A percentile compares a stretch with the other conserved stretches of the same genome.
Conservation (phyloP, 2,329 filamentous ascomycete genomes). For the Aspergillus glaucus region DNA sequence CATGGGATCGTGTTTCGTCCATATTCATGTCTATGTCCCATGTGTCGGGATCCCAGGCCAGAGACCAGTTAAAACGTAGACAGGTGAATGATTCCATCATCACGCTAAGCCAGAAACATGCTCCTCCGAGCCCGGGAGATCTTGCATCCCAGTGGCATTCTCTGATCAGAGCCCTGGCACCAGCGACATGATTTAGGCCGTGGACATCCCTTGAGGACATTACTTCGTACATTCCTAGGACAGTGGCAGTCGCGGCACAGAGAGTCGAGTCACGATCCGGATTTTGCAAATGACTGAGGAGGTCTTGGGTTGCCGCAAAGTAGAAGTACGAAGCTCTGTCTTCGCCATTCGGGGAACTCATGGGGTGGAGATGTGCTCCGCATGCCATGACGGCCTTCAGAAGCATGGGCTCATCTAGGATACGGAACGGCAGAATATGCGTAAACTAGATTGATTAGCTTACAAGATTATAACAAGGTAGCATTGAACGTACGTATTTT, state of each 20-base stretch:
- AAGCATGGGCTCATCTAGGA: constrained; percentile 77
- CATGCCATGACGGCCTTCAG: constrained; percentile 85
- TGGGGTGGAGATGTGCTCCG: constrained; percentile 70
- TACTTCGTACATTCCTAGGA: constrained; percentile 86
- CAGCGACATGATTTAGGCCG: constrained; percentile 84
- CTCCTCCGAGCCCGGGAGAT: constrained; percentile 70
- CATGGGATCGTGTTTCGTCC: constrained; percentile 45
- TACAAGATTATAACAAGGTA: background rate
- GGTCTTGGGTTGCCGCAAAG: constrained; percentile 72
- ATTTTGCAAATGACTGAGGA: constrained; percentile 72
- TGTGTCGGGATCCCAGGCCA: constrained; percentile 81
- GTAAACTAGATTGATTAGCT: constrained; percentile 54
- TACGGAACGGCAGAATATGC: constrained; percentile 72
- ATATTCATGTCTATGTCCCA: constrained; percentile 84
- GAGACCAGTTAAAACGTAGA: constrained; percentile 77
- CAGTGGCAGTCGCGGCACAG: constrained; percentile 79
- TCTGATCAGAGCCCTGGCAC: constrained; percentile 76
- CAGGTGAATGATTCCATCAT: constrained; percentile 86
- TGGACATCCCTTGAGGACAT: constrained; percentile 76
- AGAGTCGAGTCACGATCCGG: constrained; percentile 76
- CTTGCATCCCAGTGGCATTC: constrained; percentile 84
- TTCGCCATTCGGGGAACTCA: constrained; percentile 63
- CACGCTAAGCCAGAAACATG: constrained; percentile 92
- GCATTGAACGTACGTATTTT: constrained; percentile 55
- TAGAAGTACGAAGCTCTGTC: constrained; percentile 79